Evolutionary conservation across 2,329 filamentous ascomycete genomes (phyloP), one percentile per base, ranked within the genome.

Genomic region (Fusarium scirpi): DNA sequence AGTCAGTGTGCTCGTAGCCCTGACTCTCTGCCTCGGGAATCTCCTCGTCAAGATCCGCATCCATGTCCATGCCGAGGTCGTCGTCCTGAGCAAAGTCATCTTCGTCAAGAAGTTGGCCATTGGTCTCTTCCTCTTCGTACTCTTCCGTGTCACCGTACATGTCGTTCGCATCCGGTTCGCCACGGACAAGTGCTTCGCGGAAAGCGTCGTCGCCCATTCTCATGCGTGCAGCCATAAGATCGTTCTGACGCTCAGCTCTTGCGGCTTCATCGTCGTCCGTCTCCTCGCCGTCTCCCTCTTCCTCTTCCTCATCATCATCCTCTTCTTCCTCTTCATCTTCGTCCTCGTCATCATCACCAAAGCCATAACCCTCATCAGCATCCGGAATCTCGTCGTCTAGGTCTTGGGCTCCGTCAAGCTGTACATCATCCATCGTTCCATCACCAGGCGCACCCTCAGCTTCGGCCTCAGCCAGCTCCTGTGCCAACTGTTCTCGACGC

Each of bases 1-100:
- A 91, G 79, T 94, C 92, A 11, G 92, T 94, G 77, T 94, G 91
- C 82, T 94, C 91, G 81, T 93, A 94, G 72, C 88, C 87, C 27
- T 85, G 87, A 74, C 82, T 83, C 74, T 89, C 87, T 12, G 85
- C 89, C 64, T 92, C 90, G 22, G 91, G 90, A 38, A 93, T 87
- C 63, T 91, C 90, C 51, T 89, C 90, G 77, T 94, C 91, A 43
- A 93, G 83, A 76, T 94, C 86, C n/a, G 85, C 89, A 53, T 87
- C 89, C 87, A 91, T 90, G 74, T 85, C 85, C 67, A 72, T 69
- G 61, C 74, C 76, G 16, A 75, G 70, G 16, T 76, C 71, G 32
- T 79, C 79, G 16, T 77, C 76, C 18, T 77, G 78, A 49, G 77
- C 78, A 72, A 91, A 82, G 72, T 90, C 89, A 47, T 90, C 89